Base-by-base conservation (phyloP, 345 rosid genomes). In the Rhodomyrtus tomentosa region DNA sequence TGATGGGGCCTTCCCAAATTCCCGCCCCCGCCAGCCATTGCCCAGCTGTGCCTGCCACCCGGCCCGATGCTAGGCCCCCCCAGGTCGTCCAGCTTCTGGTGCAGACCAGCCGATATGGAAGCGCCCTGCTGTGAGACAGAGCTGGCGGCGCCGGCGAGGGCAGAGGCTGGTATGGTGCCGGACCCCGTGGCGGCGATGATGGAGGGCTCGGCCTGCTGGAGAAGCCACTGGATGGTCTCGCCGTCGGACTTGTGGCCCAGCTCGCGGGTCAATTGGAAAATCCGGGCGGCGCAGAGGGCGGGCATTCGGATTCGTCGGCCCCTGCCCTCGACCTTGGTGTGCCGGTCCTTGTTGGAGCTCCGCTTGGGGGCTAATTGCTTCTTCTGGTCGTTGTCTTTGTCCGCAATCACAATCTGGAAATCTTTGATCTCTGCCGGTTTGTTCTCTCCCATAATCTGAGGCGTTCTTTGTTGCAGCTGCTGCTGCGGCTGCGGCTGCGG, bases 261-360 rank as follows among this genome's bases (percentile, higher is more conserved):
- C 91, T 96, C 99, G 81, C 99, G 93, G 58, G 99, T 96, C 88
- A 96, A 91, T 82, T 96, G 99, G 80, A 96, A 96, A 86, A 96
- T 96, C 93, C 99, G 92, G 45, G 99, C 98, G 0, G 99, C 99
- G 86, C 99, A 96, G 25, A 96, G 90, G 32, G 99, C 99, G 40
- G 99, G 99, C 99, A 96, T 96, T 96, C 99, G 90, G 81, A 96
- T 96, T 85, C 99, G 91, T 50, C 98, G 88, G 36, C 99, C 99
- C 84, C 99, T 88, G 6, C 99, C 99, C 90, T 96, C 99, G 27
- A 96, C 99, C 86, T 96, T 96, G 62, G 95, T 96, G 88, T 96
- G 99, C 56, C 99, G 91, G 90, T 96, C 99, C 86, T 95, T 96
- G 92, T 96, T 96, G 9, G 99, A 94, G 89, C 90, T 95, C 85